Evolutionary conservation across 306 rosid genomes (phyloP).

Genomic region (Corylus americana): DNA sequence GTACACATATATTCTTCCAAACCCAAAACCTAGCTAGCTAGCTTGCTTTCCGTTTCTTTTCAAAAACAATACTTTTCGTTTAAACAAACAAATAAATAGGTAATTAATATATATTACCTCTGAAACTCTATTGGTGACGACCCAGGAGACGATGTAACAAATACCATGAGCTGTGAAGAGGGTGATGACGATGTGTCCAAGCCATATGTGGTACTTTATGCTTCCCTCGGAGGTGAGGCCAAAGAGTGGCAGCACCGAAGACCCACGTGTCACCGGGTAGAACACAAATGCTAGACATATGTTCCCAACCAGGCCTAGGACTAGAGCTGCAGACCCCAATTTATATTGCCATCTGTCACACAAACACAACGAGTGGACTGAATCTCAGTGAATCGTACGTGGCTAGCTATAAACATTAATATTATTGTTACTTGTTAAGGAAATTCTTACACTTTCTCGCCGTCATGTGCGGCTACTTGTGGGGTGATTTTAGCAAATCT

Average conservation of each 20-base stretch:
- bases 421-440: no score
- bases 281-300: conserved; percentile 59
- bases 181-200: conserved; percentile 60
- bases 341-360: conserved; percentile 64
- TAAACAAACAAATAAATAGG: no score
- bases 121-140: conserved; percentile 34
- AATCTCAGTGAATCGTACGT: no score
- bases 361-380: neutral
- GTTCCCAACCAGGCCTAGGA: conserved; percentile 59
- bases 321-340: conserved; percentile 35
- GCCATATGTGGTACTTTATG: conserved; percentile 81
- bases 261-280: conserved; percentile 76
- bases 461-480: conserved; percentile 34
- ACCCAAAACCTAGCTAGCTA: no score
- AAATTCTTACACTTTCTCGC: conserved; percentile 52
- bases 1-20: no score
- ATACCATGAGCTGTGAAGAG: conserved; percentile 75
- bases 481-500: conserved; percentile 37
- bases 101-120: conserved; percentile 29
- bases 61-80: no score
- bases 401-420: neutral
- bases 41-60: no score
- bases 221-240: conserved; percentile 72
- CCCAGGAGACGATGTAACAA: conserved; percentile 50
- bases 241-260: conserved; percentile 62